Percentiles rank a stretch among this genome's conserved stretches.
phyloP scores from a whole-genome alignment of 805 yeast species.

The Starmerella stigmatis region DNA sequence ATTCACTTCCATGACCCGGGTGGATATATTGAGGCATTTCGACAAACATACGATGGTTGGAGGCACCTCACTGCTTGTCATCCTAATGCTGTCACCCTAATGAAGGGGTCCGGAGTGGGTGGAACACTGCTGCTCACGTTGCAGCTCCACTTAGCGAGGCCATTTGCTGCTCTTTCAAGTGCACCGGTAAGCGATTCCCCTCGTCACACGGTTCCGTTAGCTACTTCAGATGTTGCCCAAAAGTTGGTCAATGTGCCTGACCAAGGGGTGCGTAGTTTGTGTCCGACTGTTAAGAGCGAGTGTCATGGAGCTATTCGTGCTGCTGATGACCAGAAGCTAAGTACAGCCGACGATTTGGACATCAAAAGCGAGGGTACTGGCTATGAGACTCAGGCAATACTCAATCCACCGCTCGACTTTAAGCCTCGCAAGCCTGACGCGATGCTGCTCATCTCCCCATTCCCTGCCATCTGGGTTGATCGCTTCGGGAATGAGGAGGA shows the following conservation, averaged over 20 bases:
- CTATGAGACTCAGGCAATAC: no score
- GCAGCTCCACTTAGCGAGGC: slow-evolving; percentile 33
- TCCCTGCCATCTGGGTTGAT: slow-evolving; percentile 20
- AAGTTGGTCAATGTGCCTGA: no score
- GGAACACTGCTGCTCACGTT: slow-evolving; percentile 36
- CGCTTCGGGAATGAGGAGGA: slow-evolving; percentile 16
- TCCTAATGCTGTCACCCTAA: slow-evolving; percentile 29
- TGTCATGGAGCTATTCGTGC: no score
- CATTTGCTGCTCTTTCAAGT: slow-evolving; percentile 24
- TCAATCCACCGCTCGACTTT: not conserved
- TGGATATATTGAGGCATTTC: slow-evolving; percentile 25
- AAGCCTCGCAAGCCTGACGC: slow-evolving; percentile 27
- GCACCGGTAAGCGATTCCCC: no score
- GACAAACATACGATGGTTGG: slow-evolving; percentile 30
- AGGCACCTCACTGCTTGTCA: slow-evolving; percentile 23
- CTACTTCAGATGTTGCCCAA: no score
- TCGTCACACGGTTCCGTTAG: no score
- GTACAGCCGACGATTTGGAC: no score
- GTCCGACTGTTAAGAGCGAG: no score
- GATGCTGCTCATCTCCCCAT: slow-evolving; percentile 31
- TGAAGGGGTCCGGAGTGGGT: slow-evolving; percentile 43
- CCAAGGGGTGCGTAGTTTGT: no score
- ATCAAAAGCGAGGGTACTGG: no score
- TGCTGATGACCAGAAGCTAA: no score
- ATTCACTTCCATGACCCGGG: slow-evolving; percentile 20